phyloP scores from a whole-genome alignment of 176 grass and related monocot species.

The Guadua angustifolia region DNA sequence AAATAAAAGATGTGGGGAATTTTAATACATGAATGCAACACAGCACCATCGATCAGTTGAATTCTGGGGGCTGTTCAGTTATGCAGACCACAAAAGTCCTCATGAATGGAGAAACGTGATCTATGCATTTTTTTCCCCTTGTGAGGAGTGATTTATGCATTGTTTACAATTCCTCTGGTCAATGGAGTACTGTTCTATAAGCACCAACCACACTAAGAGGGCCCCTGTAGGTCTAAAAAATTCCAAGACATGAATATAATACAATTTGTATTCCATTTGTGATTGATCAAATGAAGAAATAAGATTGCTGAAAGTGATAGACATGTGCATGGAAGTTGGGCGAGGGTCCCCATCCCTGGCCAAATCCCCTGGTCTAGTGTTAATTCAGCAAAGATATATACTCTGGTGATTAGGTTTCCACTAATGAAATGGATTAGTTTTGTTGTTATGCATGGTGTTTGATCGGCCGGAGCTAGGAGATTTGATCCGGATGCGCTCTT shows the following conservation, averaged over 20 bases:
- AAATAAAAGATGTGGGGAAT: neutral
- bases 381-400: constrained; percentile 5
- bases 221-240: neutral
- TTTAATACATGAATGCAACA: neutral
- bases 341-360: constrained; percentile 11
- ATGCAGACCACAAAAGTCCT: neutral
- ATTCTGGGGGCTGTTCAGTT: neutral
- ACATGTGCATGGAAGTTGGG: constrained; percentile 59
- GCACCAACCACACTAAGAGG: constrained; percentile 4
- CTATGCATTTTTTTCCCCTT: neutral
- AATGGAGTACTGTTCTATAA: neutral
- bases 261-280: neutral
- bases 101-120: neutral
- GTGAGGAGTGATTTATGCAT: neutral
- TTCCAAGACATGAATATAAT: neutral
- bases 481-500: constrained; percentile 34
- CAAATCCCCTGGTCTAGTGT: neutral
- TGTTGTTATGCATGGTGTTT: neutral
- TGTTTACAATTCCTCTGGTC: neutral
- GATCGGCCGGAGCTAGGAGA: constrained; percentile 30
- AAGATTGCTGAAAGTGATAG: constrained; percentile 42
- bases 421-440: neutral
- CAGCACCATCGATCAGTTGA: neutral
- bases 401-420: neutral
- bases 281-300: constrained; percentile 23